Evolutionary conservation across 371 early-diverging fungal species (phyloP), one percentile per base, ranked within the genome.

Genomic region (Mortierella sp.): DNA sequence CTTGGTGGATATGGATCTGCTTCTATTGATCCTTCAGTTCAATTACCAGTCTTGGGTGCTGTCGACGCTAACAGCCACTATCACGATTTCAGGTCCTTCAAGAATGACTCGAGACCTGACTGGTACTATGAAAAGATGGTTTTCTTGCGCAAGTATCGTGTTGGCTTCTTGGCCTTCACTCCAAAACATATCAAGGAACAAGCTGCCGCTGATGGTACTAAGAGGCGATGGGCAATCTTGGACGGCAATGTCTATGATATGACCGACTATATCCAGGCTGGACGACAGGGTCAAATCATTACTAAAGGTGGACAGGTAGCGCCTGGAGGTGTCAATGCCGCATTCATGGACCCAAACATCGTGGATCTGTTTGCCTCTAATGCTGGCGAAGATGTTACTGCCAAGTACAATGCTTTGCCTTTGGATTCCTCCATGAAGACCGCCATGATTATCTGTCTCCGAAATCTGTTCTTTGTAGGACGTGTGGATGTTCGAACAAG

Each of bases 391-490:
- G 92, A 93, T 68, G 86, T 89, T 31, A 91, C 92, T 2, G 83
- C 85, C 32, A 80, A 87, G 77, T 93, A 88, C 89, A 85, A 89
- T 66, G 83, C 83, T 23, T 81, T 77, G 66, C 73, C 74, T 1
- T 47, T 76, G 54, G 71, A 71, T 6, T 0, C n/a, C 17, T 1
- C 34, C 19, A 63, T 62, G 67, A 70, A 59, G 59, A 54, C 31
- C 2, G 66, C 70, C 15, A 80, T 70, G 64, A 63, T 84, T 82
- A 76, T 88, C 54, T 98, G 98, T 84, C 85, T 98, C 66, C 89
- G 95, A 61, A 90, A 92, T 61, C 85, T 93, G 66, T 96, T 96
- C 78, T 96, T 94, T 77, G 92, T 93, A 63, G 99, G 98, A 31
- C 91, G 93, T 47, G 88, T 98, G 7, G 98, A 98, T 79, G 85